Percentiles rank a stretch among this genome's conserved stretches.
Evolutionary conservation across 1,284 basidiomycete genomes (phyloP).

Genomic region (Tremellales sp.): DNA sequence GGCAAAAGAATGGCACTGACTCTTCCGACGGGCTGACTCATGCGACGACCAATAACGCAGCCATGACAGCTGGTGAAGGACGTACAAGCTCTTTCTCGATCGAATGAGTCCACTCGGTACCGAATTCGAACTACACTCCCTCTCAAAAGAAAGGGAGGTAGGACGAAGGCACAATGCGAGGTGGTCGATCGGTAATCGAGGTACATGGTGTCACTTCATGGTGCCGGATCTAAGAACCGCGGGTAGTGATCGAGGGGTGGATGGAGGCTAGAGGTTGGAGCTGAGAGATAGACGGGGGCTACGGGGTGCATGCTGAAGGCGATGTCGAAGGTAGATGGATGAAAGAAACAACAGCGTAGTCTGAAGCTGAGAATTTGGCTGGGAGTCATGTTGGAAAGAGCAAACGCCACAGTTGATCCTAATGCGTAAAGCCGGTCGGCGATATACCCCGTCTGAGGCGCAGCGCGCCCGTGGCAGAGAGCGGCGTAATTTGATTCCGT

Average conservation of each 20-base stretch:
- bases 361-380: slow-evolving; percentile 3
- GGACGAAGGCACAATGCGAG: slow-evolving; percentile 10
- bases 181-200: no score
- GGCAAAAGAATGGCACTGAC: slow-evolving; percentile 8
- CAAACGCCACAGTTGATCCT: no score
- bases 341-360: slow-evolving; percentile 4
- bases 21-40: slow-evolving; percentile 50
- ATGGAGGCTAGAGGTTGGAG: slow-evolving; percentile 2
- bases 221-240: slow-evolving; percentile 50
- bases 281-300: no score
- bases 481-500: no score
- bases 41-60: slow-evolving; percentile 47
- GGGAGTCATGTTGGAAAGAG: no score
- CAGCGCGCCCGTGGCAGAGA: no score
- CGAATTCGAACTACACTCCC: slow-evolving; percentile 1
- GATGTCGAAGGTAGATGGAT: slow-evolving; percentile 2
- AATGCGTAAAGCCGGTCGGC: no score
- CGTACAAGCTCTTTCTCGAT: slow-evolving; percentile 13
- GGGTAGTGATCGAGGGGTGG: slow-evolving; percentile 20
- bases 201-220: slow-evolving; percentile 32
- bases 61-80: slow-evolving; percentile 46
- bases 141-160: slow-evolving; percentile 7
- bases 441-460: no score
- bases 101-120: no score
- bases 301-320: slow-evolving; percentile 7